Evolutionary conservation across 2,329 filamentous ascomycete species (phyloP), one percentile per base, ranked within the genome.

Genomic region (Chrysoporthe deuterocubensis): DNA sequence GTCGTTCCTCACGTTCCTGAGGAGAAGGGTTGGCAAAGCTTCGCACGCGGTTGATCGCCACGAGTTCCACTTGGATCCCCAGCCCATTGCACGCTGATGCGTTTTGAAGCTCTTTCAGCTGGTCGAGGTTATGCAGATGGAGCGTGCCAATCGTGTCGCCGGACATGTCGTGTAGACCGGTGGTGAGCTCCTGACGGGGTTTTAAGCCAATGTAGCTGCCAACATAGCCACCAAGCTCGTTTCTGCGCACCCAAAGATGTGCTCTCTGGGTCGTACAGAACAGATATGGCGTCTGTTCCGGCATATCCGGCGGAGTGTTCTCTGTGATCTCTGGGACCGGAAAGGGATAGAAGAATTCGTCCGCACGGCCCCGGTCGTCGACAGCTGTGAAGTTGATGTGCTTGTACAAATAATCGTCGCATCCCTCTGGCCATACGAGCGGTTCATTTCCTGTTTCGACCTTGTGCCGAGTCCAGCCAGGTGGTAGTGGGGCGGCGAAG

Each of bases 211-310:
- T 9, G 37, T 40, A 40, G 37, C 9, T 5, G 37, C 9, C 37
- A 26, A 26, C 26, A 26, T 26, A 26, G 37, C 26, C 18, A 2
- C 6, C 37, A 14, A 48, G 54, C 11, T n/a, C 60, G 37, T 66
- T 16, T 11, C 18, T 26, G 37, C 37, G 37, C 37, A 9, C 60
- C 65, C 65, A 64, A n/a, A 64, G 54, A 26, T 14, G 43, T 11
- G 60, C 65, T 18, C 32, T 64, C 43, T 32, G 40, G 16, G 61
- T 67, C 32, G 52, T 64, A 21, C 65, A 67, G n/a, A 67, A 67
- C 34, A 67, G 32, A 16, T 59, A 67, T 13, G 65, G 54, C 21
- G 61, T 67, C 26, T 67, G 65, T 26, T 67, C 61, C 1, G 65
- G 52, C 56, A 44, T 64, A 1, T 14, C 26, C 1, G 56, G 65